Conservation (phyloP, 768 basidiomycete species). For the Boletus bicolor region DNA sequence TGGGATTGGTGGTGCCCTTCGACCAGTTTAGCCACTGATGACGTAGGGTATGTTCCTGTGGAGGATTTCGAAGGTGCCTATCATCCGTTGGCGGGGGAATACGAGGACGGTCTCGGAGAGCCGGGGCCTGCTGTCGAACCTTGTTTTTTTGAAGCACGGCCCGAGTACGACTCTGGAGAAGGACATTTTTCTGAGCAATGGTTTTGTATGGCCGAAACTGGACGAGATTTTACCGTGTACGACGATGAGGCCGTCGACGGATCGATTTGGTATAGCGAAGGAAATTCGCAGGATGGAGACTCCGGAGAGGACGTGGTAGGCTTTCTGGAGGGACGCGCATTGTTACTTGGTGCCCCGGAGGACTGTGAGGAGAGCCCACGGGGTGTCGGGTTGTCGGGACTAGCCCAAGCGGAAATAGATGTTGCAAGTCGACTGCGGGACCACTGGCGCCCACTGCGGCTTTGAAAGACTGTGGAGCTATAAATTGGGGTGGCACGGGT, state of each 20-base stretch:
- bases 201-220: not conserved
- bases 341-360: conserved; percentile 42
- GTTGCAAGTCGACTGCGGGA: conserved; percentile 53
- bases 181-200: not conserved
- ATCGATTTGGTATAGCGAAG: conserved; percentile 1
- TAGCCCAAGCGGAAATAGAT: conserved; percentile 54
- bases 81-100: conserved; percentile 4
- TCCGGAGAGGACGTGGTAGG: not conserved
- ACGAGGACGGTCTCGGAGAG: conserved; percentile 2
- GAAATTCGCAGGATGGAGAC: not conserved
- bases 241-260: not conserved
- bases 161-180: not conserved
- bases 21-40: not conserved
- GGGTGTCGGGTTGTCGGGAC: conserved; percentile 19
- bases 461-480: conserved; percentile 30
- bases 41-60: not conserved
- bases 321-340: conserved; percentile 53
- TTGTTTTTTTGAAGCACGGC: not conserved
- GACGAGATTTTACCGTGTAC: not conserved
- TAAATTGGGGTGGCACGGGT: not conserved
- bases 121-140: not conserved
- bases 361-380: conserved; percentile 3
- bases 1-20: conserved; percentile 1
- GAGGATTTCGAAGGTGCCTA: not conserved
- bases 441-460: conserved; percentile 66